These are phyloP conservation scores for Phytophthora cactorum DNA, from an alignment of 352 stramenopile species.

Conservation along the genomic window DNA sequence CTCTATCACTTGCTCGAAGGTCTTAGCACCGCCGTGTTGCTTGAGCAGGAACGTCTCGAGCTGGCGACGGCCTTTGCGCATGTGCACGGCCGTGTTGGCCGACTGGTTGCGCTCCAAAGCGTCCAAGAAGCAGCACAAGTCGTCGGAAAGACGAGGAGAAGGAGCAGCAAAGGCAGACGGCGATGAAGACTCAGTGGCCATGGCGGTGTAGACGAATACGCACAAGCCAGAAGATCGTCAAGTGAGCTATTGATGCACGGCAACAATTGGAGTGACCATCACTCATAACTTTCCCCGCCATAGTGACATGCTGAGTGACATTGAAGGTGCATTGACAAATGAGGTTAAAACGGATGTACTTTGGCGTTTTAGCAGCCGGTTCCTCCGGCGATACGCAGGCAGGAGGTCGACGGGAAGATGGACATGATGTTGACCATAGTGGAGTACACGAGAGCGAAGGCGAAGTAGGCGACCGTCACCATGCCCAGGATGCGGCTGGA, in stretches of 20 bases:
- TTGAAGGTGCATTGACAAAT: constrained; percentile 16
- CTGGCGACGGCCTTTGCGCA: constrained; percentile 53
- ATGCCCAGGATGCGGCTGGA: constrained; percentile 44
- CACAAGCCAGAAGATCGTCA: constrained; percentile 16
- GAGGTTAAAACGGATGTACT: neutral
- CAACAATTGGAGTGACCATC: constrained; percentile 5
- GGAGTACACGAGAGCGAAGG: constrained; percentile 37
- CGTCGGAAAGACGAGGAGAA: constrained; percentile 42
- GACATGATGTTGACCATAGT: constrained; percentile 46
- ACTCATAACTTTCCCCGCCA: constrained; percentile 7
- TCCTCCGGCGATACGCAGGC: constrained; percentile 37
- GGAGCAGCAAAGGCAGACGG: constrained; percentile 48
- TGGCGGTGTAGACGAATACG: constrained; percentile 6
- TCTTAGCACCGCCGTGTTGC: constrained; percentile 36
- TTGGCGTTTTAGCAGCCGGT: constrained; percentile 33
- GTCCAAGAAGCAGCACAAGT: constrained; percentile 46
- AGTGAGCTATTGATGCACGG: constrained; percentile 3
- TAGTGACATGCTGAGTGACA: constrained; percentile 12
- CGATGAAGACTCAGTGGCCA: constrained; percentile 3
- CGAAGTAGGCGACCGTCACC: constrained; percentile 44
- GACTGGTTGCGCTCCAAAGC: constrained; percentile 27
- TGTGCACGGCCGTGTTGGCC: constrained; percentile 44
- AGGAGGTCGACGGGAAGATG: constrained; percentile 37
- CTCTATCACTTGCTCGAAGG: constrained; percentile 44
- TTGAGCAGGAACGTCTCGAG: constrained; percentile 57